These are phyloP conservation scores for Candida caryicola DNA, from an alignment of 805 yeast species.

Conservation along the genomic window DNA sequence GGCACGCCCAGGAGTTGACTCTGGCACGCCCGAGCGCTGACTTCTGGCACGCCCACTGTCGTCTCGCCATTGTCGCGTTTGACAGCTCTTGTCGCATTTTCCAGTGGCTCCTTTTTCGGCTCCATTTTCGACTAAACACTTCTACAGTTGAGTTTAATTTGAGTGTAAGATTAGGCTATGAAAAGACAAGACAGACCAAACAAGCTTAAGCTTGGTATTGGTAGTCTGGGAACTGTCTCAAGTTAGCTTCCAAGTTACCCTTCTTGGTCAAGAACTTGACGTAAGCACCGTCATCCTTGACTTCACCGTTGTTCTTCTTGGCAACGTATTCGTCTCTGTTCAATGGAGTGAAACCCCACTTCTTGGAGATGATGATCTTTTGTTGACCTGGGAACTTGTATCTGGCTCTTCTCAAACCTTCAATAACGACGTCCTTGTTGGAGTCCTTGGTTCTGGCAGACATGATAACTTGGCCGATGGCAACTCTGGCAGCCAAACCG, in stretches of 20 bases:
- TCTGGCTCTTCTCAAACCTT: constrained; percentile 99
- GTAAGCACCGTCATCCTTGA: constrained; percentile 99
- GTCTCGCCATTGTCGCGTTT: no score
- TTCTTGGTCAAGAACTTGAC: constrained; percentile 96
- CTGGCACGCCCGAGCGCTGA: no score
- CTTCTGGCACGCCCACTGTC: no score
- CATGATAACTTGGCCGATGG: constrained; percentile 97
- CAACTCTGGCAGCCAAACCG: constrained; percentile 99
- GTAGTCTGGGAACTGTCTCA: constrained; percentile 90
- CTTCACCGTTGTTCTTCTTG: constrained; percentile 96
- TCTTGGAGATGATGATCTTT: constrained; percentile 97
- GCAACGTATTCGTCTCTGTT: constrained; percentile 95
- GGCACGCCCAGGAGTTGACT: no score
- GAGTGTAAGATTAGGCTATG: constrained; percentile 3
- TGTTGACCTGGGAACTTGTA: constrained; percentile 99
- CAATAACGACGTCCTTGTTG: constrained; percentile 96
- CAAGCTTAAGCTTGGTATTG: constrained; percentile 46
- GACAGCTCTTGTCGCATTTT: no score
- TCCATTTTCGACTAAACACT: no score
- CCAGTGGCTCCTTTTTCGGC: no score
- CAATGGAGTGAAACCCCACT: constrained; percentile 99
- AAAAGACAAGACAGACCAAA: constrained; percentile 2
- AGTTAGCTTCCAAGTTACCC: constrained; percentile 92
- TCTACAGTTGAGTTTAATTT: background rate
- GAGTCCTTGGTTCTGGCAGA: constrained; percentile 98